These are phyloP conservation scores for Pseudocercospora crystallina DNA, from an alignment of 2,329 filamentous ascomycete genomes.

Conservation along the genomic window DNA sequence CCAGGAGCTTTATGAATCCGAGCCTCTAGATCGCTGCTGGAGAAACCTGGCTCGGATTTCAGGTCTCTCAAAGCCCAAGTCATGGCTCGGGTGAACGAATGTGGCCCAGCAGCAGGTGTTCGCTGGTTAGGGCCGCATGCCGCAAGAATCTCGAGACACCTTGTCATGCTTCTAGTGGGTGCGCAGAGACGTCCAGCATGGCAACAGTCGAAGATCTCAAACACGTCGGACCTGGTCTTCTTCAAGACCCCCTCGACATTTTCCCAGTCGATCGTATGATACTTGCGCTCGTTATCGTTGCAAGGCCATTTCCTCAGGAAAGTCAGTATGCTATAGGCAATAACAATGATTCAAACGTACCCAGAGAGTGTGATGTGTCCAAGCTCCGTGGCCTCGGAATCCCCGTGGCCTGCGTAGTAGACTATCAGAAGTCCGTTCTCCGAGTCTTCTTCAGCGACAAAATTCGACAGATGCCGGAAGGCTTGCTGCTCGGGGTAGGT, in stretches of 20 bases:
- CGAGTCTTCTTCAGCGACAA: slow-evolving; percentile 23
- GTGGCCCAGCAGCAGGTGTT: background rate
- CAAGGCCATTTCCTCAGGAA: too few relatives aligned
- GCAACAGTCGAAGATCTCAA: background rate
- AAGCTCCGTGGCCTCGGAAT: background rate
- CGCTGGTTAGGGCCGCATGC: background rate
- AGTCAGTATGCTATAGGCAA: too few relatives aligned
- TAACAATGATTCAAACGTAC: too few relatives aligned
- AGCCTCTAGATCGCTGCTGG: background rate
- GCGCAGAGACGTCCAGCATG: background rate
- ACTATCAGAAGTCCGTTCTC: slow-evolving; percentile 29
- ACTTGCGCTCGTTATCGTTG: too few relatives aligned
- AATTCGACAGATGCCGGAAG: slow-evolving; percentile 21
- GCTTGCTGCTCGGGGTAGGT: slow-evolving; percentile 15
- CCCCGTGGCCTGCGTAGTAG: slow-evolving; percentile 34
- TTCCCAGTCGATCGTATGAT: background rate
- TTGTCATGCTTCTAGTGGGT: background rate
- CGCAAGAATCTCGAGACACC: background rate
- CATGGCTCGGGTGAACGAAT: background rate
- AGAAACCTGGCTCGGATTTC: background rate
- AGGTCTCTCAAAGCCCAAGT: too few relatives aligned
- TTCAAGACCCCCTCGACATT: background rate
- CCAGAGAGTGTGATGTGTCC: slow-evolving; percentile 1
- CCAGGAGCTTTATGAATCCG: background rate
- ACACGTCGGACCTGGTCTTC: background rate